Conservation (phyloP, 2,329 filamentous ascomycete species). For the Penicillium sp. region DNA sequence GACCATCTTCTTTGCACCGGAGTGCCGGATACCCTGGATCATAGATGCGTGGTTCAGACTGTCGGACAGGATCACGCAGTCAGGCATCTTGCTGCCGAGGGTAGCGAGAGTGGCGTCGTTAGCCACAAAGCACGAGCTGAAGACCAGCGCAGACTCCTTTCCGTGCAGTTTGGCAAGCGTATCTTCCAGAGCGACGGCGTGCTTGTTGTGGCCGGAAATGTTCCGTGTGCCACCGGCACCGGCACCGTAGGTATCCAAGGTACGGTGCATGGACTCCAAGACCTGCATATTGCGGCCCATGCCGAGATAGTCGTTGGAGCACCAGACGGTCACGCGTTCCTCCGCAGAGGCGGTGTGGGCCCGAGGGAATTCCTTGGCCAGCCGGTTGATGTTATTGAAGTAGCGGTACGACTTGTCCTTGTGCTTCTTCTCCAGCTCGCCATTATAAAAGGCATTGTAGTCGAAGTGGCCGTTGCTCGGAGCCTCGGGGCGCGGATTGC, state of each 20-base stretch:
- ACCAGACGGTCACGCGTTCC: conserved; percentile 95
- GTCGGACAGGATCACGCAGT: conserved; percentile 97
- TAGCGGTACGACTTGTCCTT: conserved; percentile 99
- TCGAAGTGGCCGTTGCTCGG: conserved; percentile 66
- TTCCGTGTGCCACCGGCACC: conserved; percentile 95
- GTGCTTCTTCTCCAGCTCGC: conserved; percentile 95
- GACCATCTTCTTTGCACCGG: conserved; percentile 92
- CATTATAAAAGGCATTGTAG: conserved; percentile 84
- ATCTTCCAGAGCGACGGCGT: conserved; percentile 79
- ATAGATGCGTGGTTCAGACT: conserved; percentile 97
- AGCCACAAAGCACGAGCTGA: conserved; percentile 96
- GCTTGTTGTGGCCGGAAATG: conserved; percentile 96
- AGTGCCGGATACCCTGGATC: conserved; percentile 98
- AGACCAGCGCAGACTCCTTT: conserved; percentile 89
- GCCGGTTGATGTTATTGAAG: conserved; percentile 99
- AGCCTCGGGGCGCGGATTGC: conserved; percentile 49
- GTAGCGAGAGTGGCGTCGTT: conserved; percentile 97
- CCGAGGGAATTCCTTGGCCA: conserved; percentile 92
- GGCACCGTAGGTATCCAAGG: conserved; percentile 88
- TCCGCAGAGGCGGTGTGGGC: conserved; percentile 83
- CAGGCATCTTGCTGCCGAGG: conserved; percentile 91
- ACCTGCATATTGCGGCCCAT: conserved; percentile 93
- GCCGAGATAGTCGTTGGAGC: conserved; percentile 97
- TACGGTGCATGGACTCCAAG: conserved; percentile 88
- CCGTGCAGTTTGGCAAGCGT: conserved; percentile 84